A percentile compares a stretch with the other conserved stretches of the same genome.
Conservation (phyloP, 345 rosid genomes). For the Arabidopsis thaliana region DNA sequence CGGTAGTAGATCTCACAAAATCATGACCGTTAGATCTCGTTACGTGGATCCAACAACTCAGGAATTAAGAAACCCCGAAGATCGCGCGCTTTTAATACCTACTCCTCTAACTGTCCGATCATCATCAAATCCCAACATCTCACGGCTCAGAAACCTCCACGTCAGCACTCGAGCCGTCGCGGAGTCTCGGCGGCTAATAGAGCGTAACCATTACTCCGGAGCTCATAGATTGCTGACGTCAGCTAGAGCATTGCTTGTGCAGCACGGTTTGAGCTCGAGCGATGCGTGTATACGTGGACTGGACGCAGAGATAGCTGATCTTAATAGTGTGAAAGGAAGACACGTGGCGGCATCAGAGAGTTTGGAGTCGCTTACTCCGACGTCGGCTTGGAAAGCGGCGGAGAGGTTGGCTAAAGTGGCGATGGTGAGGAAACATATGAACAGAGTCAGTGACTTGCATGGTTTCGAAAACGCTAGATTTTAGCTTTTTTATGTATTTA, state of each 20-base stretch:
- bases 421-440: constrained; percentile 85
- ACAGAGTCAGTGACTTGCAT: constrained; percentile 93
- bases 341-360: constrained; percentile 39
- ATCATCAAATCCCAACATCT: constrained; percentile 47
- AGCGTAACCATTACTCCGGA: constrained; percentile 57
- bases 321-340: constrained; percentile 51
- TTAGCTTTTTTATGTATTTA: constrained; percentile 37
- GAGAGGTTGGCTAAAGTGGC: constrained; percentile 93
- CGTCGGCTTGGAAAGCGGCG: constrained; percentile 94
- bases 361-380: constrained; percentile 76
- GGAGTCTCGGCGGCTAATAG: constrained; percentile 70
- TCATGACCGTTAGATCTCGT: constrained; percentile 70
- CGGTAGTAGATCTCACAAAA: constrained; percentile 55
- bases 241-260: constrained; percentile 71
- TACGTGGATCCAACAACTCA: constrained; percentile 61
- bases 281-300: constrained; percentile 60
- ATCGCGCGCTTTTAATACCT: constrained; percentile 59
- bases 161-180: constrained; percentile 75
- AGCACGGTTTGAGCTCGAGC: constrained; percentile 50
- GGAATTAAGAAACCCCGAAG: constrained; percentile 52
- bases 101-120: constrained; percentile 59
- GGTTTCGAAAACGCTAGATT: constrained; percentile 97
- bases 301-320: constrained; percentile 70
- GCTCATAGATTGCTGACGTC: constrained; percentile 70
- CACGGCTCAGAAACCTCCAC: constrained; percentile 75